These are phyloP conservation scores for Stipa capillata DNA, from an alignment of 176 grass and related monocot species.

Conservation along the genomic window DNA sequence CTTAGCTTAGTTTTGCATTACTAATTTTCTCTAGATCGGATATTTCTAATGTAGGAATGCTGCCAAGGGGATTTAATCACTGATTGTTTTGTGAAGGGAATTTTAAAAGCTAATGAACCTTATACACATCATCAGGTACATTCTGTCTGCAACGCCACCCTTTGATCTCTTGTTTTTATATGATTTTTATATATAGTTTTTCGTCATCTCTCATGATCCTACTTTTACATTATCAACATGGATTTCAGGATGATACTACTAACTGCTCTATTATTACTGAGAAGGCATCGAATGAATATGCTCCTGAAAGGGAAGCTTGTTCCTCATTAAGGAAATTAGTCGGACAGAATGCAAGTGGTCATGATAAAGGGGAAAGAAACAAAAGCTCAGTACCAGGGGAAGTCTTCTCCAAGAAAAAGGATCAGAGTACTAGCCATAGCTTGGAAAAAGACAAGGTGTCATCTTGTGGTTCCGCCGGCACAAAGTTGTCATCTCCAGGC, in stretches of 20 bases:
- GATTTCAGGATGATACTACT: conserved; percentile 29
- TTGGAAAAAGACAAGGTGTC: conserved; percentile 63
- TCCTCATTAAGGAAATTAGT: conserved; percentile 35
- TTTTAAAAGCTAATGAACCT: conserved; percentile 52
- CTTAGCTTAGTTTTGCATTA: conserved; percentile 9
- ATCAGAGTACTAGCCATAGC: conserved; percentile 26
- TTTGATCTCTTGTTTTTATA: conserved; percentile 13
- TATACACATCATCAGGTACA: conserved; percentile 44
- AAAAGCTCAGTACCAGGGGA: conserved; percentile 2
- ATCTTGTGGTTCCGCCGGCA: conserved; percentile 78
- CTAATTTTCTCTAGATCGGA: background rate
- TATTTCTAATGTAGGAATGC: conserved; percentile 42
- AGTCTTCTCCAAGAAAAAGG: conserved; percentile 35
- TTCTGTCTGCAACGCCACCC: conserved; percentile 5
- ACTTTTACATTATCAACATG: background rate
- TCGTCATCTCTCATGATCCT: background rate
- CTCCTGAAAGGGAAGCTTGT: conserved; percentile 29
- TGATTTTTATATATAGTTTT: no score
- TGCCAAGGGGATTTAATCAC: conserved; percentile 34
- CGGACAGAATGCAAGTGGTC: conserved; percentile 7
- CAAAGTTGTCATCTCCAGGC: conserved; percentile 40
- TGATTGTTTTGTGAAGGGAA: conserved; percentile 69
- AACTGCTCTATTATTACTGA: conserved; percentile 28
- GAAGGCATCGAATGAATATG: conserved; percentile 38
- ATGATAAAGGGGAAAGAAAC: conserved; percentile 29